Percentiles rank a stretch among this genome's conserved stretches.
These are phyloP conservation scores for Dalbergia cultrata DNA, from an alignment of 306 rosid genomes.

Conservation along the genomic window DNA sequence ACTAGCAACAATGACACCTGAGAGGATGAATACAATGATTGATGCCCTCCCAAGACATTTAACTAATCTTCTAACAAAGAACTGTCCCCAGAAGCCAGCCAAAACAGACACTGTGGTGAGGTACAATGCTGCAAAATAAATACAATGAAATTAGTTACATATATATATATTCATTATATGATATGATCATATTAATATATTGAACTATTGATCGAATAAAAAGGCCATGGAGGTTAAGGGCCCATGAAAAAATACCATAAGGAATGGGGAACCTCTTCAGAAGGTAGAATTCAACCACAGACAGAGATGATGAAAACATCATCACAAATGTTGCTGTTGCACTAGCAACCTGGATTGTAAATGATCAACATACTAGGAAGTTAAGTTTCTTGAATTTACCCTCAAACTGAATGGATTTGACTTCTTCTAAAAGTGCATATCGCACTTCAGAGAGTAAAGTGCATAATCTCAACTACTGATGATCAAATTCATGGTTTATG, in stretches of 20 bases:
- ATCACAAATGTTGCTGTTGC: constrained; percentile 93
- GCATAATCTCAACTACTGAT: no score
- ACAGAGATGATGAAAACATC: constrained; percentile 88
- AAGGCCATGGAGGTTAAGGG: neutral
- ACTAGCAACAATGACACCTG: constrained; percentile 83
- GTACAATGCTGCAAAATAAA: constrained; percentile 68
- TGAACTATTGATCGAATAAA: neutral
- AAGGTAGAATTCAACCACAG: constrained; percentile 85
- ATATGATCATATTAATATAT: neutral
- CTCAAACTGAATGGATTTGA: neutral
- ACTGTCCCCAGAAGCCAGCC: constrained; percentile 94
- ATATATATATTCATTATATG: neutral
- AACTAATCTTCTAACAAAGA: constrained; percentile 65
- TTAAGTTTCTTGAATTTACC: neutral
- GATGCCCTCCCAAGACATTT: constrained; percentile 75
- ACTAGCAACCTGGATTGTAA: constrained; percentile 77
- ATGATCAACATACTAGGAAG: neutral
- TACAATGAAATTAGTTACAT: neutral
- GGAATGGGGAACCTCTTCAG: constrained; percentile 91
- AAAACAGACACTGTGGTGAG: constrained; percentile 68
- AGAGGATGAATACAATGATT: constrained; percentile 82
- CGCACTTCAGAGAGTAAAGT: no score
- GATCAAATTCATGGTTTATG: no score
- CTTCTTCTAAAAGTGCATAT: no score
- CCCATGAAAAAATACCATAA: constrained; percentile 61